phyloP scores from a whole-genome alignment of 768 basidiomycete species.

The Scleroderma citrinum region DNA sequence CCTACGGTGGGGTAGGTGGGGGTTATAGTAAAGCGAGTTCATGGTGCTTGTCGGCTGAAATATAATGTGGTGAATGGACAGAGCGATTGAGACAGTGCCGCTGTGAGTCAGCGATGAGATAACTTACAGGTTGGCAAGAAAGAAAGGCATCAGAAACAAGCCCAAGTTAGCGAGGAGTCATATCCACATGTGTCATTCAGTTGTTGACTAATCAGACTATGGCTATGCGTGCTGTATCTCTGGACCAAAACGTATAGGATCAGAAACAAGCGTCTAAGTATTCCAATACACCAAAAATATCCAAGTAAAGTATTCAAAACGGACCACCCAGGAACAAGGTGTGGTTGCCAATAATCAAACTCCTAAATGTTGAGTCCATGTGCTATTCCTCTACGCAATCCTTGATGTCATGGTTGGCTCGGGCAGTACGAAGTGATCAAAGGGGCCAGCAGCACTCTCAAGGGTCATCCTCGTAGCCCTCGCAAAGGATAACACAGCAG shows the following conservation, averaged over 20 bases:
- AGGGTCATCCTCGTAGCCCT: conserved; percentile 29
- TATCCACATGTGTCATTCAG: neutral
- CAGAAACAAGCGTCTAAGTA: too few relatives aligned
- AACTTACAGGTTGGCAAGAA: conserved; percentile 2
- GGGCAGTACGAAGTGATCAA: conserved; percentile 32
- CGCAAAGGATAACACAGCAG: conserved; percentile 31
- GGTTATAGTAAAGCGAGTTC: conserved; percentile 14
- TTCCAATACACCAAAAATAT: too few relatives aligned
- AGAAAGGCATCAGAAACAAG: neutral
- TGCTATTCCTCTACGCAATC: conserved; percentile 7
- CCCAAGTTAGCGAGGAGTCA: neutral
- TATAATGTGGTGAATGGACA: neutral
- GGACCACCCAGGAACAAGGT: too few relatives aligned
- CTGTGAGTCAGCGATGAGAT: conserved; percentile 4
- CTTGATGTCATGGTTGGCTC: conserved; percentile 18
- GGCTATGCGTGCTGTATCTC: too few relatives aligned
- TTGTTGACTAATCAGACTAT: too few relatives aligned
- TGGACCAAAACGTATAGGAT: too few relatives aligned
- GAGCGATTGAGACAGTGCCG: conserved; percentile 9
- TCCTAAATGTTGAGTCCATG: neutral
- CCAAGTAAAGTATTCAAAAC: too few relatives aligned
- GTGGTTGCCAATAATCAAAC: too few relatives aligned
- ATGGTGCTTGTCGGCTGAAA: conserved; percentile 4
- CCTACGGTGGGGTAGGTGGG: conserved; percentile 20
- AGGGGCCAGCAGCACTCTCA: conserved; percentile 51